phyloP scores from a whole-genome alignment of 176 grass and related monocot genomes.

The Aechmea fasciata region DNA sequence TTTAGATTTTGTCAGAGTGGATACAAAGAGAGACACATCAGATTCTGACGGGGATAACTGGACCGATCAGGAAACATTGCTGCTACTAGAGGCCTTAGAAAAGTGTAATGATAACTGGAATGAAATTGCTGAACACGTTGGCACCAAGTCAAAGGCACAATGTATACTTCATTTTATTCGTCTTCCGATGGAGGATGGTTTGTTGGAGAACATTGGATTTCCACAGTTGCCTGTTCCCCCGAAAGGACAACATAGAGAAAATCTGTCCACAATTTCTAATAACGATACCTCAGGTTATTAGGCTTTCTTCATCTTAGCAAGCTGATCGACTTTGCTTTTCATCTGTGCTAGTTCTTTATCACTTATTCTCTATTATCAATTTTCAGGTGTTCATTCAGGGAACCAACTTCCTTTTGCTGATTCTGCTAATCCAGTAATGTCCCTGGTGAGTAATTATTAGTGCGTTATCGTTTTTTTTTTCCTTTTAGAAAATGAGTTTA shows the following conservation, averaged over 20 bases:
- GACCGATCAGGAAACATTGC: slow-evolving; percentile 81
- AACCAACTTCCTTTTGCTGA: slow-evolving; percentile 75
- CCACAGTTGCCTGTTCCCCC: slow-evolving; percentile 21
- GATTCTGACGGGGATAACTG: slow-evolving; percentile 60
- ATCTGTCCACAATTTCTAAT: slow-evolving; percentile 38
- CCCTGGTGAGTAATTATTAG: slow-evolving; percentile 49
- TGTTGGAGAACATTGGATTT: slow-evolving; percentile 75
- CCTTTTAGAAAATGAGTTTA: background rate
- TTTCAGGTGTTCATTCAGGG: slow-evolving; percentile 29
- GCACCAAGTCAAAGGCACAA: slow-evolving; percentile 83
- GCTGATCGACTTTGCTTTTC: background rate
- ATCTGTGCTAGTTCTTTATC: background rate
- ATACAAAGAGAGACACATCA: slow-evolving; percentile 44
- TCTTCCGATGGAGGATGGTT: slow-evolving; percentile 67
- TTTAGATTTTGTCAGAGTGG: slow-evolving; percentile 66
- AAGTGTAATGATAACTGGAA: slow-evolving; percentile 85
- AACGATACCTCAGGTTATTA: slow-evolving; percentile 44
- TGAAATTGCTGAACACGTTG: slow-evolving; percentile 79
- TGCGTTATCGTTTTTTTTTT: slow-evolving; percentile 3
- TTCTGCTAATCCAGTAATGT: slow-evolving; percentile 96
- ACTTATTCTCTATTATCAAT: background rate
- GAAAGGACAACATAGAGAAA: slow-evolving; percentile 23
- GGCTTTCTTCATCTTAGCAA: background rate
- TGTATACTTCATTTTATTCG: slow-evolving; percentile 96
- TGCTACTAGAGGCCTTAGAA: slow-evolving; percentile 84